Evolutionary conservation across 768 basidiomycete genomes (phyloP).

Genomic region (Kwoniella newhampshirensis): DNA sequence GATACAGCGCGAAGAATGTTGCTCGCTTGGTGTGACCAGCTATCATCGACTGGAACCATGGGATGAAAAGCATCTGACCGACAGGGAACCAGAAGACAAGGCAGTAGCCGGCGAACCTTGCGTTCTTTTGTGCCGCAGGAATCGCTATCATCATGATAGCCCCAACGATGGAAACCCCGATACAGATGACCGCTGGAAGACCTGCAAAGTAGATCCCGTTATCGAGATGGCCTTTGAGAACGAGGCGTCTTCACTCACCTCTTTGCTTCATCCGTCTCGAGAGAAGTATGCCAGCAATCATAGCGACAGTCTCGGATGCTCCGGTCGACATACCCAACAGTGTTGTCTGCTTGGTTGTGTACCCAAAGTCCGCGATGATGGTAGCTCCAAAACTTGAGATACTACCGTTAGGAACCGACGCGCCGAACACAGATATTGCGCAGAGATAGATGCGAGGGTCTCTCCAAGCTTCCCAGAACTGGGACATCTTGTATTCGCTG

Average conservation of each 20-base stretch:
- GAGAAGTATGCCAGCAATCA: not conserved
- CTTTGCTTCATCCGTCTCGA: conserved; percentile 6
- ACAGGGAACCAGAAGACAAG: conserved; percentile 3
- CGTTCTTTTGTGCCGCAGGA: not conserved
- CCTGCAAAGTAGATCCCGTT: not conserved
- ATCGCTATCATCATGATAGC: conserved; percentile 2
- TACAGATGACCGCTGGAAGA: conserved; percentile 7
- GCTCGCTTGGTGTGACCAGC: conserved; percentile 6
- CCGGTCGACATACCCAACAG: conserved; percentile 11
- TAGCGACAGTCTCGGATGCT: conserved; percentile 3
- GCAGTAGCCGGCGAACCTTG: conserved; percentile 1
- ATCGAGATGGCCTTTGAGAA: not conserved
- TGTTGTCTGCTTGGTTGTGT: conserved; percentile 17
- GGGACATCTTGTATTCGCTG: conserved; percentile 4
- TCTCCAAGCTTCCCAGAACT: conserved; percentile 12
- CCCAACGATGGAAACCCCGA: conserved; percentile 2
- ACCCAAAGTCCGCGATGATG: conserved; percentile 26
- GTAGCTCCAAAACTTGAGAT: conserved; percentile 27
- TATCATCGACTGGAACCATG: conserved; percentile 2
- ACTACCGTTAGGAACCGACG: conserved; percentile 28
- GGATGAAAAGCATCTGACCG: conserved; percentile 8
- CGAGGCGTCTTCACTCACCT: conserved; percentile 1
- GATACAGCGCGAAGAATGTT: conserved; percentile 6
- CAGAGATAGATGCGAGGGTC: conserved; percentile 18
- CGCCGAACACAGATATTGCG: conserved; percentile 6